These are phyloP conservation scores for Botrytis aclada DNA, from an alignment of 2,329 filamentous ascomycete species.

Conservation along the genomic window DNA sequence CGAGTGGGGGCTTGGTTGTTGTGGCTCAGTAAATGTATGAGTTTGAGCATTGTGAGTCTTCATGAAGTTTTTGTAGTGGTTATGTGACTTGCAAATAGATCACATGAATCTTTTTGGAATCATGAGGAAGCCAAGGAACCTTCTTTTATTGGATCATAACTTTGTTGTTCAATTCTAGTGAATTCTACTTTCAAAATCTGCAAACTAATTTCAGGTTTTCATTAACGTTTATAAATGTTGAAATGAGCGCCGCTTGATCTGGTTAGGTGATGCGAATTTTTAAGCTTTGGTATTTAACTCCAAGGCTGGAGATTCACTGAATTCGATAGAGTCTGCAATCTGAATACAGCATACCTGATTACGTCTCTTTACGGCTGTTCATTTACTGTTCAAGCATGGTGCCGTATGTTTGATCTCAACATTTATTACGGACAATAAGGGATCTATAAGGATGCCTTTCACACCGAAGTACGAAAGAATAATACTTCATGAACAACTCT, in stretches of 20 bases:
- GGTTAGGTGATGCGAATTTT: neutral
- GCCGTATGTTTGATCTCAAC: neutral
- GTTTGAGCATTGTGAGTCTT: neutral
- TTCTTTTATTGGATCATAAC: neutral
- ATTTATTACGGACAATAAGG: neutral
- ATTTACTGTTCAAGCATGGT: neutral
- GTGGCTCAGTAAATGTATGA: constrained; percentile 7
- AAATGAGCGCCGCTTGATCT: neutral
- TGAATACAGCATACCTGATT: neutral
- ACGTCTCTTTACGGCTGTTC: neutral
- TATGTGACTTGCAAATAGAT: neutral
- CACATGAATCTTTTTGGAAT: neutral
- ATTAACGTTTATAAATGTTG: neutral
- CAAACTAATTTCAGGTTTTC: neutral
- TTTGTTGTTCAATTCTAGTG: neutral
- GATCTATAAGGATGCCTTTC: neutral
- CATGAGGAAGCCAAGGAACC: neutral
- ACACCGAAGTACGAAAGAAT: neutral
- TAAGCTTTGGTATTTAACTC: neutral
- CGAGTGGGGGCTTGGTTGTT: neutral
- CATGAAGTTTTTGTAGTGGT: neutral
- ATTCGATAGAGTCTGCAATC: neutral
- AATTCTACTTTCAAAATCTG: neutral
- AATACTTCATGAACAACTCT: neutral
- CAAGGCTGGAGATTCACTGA: neutral